These are phyloP conservation scores for Penicillium psychrofluorescens DNA, from an alignment of 495 filamentous ascomycete species.

Conservation along the genomic window DNA sequence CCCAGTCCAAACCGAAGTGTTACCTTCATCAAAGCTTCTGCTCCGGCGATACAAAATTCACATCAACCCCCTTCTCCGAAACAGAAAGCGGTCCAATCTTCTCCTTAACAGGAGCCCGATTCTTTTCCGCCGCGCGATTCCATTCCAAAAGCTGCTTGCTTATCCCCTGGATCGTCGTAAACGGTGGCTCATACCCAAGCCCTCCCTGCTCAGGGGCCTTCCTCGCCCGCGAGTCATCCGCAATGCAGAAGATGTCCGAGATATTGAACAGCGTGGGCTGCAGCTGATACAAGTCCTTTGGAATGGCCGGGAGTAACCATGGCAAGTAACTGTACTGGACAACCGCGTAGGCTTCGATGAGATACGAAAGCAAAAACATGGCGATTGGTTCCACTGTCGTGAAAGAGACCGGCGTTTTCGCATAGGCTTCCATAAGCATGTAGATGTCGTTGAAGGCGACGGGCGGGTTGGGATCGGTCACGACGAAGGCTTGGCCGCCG, in stretches of 20 bases:
- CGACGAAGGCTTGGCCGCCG: conserved; percentile 33
- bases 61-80: conserved; percentile 11
- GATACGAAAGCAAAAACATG: conserved; percentile 38
- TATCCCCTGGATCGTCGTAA: conserved; percentile 50
- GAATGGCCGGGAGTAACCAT: conserved; percentile 33
- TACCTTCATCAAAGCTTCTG: conserved; percentile 2
- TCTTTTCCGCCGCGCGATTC: conserved; percentile 26
- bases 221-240: conserved; percentile 36
- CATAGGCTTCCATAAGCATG: conserved; percentile 20
- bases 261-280: conserved; percentile 49
- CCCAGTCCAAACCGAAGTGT: neutral
- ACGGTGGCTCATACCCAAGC: conserved; percentile 41
- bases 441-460: conserved; percentile 30
- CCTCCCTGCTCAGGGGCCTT: conserved; percentile 38
- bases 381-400: conserved; percentile 16
- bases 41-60: conserved; percentile 14
- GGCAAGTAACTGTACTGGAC: conserved; percentile 34
- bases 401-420: conserved; percentile 25
- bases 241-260: conserved; percentile 40
- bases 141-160: conserved; percentile 45
- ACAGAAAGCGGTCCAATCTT: conserved; percentile 5
- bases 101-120: conserved; percentile 6
- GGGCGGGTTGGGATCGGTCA: conserved; percentile 32
- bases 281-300: conserved; percentile 38
- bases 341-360: conserved; percentile 43